Base-by-base conservation (phyloP, 2,329 filamentous ascomycete genomes). In the Plectosphaerella cucumerina region DNA sequence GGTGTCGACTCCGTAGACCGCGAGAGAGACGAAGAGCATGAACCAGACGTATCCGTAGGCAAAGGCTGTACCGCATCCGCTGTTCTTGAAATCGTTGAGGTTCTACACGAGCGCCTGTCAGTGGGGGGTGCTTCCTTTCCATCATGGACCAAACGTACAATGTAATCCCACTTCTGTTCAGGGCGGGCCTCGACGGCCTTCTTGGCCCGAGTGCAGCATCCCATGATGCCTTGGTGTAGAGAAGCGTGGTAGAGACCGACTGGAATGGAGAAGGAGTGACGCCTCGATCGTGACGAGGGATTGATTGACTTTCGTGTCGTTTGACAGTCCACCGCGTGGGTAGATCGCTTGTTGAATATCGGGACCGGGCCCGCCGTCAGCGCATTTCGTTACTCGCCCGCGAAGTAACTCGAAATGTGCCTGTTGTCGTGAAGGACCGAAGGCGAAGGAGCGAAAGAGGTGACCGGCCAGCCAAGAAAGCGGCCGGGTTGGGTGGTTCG, bases 101-200 rank as follows among this genome's bases (percentile, higher is more conserved):
- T 71, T 82, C 71, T 71, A 48, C 34, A 8, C 31, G 17, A 8
- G 6, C 10, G 3, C 14, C 12, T 15, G 41, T 53, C 31, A 53
- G 35, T 31, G 12, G 39, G 37, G 10, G 26, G 15, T 10, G 17
- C 11, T 21, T 11, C 33, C 21, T 55, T 23, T 17, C n/a, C 42
- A 20, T 3, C 17, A 6, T 21, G 43, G 9, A 6, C 12, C 15
- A 23, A 50, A 72, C 86, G 65, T 73, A 90, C 88, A 66, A 97
- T 92, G 67, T 92, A 96, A 63, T 92, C 89, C 93, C 93, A 97
- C 77, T 91, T 88, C 73, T 94, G 90, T 70, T 97, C 93, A 53
- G 89, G 85, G 56, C 82, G 78, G 56, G 93, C 80, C 56, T 86
- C 78, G 58, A 76, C 79, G 64, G 75, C 67, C 65, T 87, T 87